phyloP scores from a whole-genome alignment of 2,329 filamentous ascomycete species.

The Penicillium sp. region DNA sequence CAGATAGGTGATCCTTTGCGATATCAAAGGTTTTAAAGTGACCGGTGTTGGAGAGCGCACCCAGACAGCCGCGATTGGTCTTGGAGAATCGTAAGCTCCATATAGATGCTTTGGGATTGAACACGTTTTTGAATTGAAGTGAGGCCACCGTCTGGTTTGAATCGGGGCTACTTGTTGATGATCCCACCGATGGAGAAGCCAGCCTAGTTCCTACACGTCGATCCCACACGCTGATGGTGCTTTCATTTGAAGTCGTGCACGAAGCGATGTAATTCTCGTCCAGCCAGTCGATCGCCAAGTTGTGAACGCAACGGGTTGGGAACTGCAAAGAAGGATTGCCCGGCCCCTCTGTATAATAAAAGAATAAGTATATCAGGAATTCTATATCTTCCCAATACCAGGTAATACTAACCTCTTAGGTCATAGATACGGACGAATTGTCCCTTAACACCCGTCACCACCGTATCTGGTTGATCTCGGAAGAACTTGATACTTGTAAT shows the following conservation, averaged over 20 bases:
- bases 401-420: constrained; percentile 55
- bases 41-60: constrained; percentile 62
- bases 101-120: constrained; percentile 58
- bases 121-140: constrained; percentile 61
- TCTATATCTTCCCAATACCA: not conserved
- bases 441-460: constrained; percentile 64
- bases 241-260: constrained; percentile 58
- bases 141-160: constrained; percentile 52
- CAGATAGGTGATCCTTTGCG: constrained; percentile 53
- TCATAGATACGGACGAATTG: constrained; percentile 67
- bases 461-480: constrained; percentile 60
- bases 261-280: constrained; percentile 70
- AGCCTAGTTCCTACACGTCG: constrained; percentile 53
- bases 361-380: not conserved
- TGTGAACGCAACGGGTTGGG: constrained; percentile 65
- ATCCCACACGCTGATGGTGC: constrained; percentile 67
- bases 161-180: constrained; percentile 33
- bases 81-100: constrained; percentile 67
- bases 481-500: constrained; percentile 70
- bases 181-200: constrained; percentile 39
- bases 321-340: constrained; percentile 52
- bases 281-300: constrained; percentile 65
- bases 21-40: constrained; percentile 63
- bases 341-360: constrained; percentile 33
- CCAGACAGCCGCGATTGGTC: constrained; percentile 61